Base-by-base conservation (phyloP, 768 basidiomycete genomes). In the Lactifluus echinatus region DNA sequence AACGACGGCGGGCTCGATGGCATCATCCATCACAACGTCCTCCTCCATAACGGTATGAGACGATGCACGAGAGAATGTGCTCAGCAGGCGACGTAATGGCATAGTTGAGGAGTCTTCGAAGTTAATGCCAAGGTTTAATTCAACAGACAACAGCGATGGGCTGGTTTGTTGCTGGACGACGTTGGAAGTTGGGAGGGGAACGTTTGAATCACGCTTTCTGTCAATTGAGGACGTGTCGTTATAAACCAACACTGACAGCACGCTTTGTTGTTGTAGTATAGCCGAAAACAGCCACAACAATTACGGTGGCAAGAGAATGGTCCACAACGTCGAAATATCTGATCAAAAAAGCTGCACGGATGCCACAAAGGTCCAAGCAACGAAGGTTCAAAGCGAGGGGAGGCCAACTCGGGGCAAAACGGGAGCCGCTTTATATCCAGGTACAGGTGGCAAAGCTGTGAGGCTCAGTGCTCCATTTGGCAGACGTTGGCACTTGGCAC, bases 1-100 rank as follows among this genome's bases (percentile, higher is more conserved):
- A 26, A 8, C 19, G 34, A 31, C 15, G 34, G 4, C 2, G 8
- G 40, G 19, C 19, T 36, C 28, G 34, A 24, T 50, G 1, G 47
- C 34, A 45, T 54, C 57, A 0, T 26, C 15, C 57, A 59, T 59
- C 21, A 24, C 28, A 31, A 33, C 53, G 53, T 59, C 57, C 21
- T 54, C 21, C 31, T 48, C 37, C 8, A 12, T 36, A 33, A 2
- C 21, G 10, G 24, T 15, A 45, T 7, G 11, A 17, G 56, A 39
- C 11, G 21, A 39, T 6, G 8, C n/a, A 17, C 15, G 36, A 28
- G 12, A n/a, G 12, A 44, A 36, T 17, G 57, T 53, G 52, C 28
- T 59, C 26, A 43, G 12, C 19, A 31, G 19, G 48, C 53, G 57
- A 24, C 53, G 57, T 10, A 54, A 24, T 21, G 47, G 53, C 57